Evolutionary conservation across 192 early-diverging fungal species (phyloP), one percentile per base, ranked within the genome.

Genomic region (Coemansia sp.): DNA sequence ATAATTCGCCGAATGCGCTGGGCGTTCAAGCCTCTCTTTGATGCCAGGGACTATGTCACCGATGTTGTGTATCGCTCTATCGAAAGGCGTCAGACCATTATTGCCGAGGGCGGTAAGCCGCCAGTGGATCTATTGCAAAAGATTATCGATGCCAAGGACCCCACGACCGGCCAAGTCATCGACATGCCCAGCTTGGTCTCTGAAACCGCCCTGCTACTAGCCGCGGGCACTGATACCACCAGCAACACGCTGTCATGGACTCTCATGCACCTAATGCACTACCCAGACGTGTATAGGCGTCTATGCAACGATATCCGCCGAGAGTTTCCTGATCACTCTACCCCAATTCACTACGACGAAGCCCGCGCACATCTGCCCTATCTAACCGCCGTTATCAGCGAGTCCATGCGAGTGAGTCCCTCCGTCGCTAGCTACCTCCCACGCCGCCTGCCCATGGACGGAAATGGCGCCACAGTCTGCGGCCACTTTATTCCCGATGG

Each of bases 181-280:
- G 43, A 65, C 18, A 56, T 35, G 6, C 37, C 33, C 3, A 12
- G 50, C 7, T 33, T 82, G 58, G 56, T 57, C 0, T 28, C 68
- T 0, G 79, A 85, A 31, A 59, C 74, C 0, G 13, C 53, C 1
- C 55, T 82, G n/a, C 50, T 79, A 20, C 62, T 85, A 28, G 42
- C 69, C 0, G 78, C 79, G 0, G 83, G 83, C 16, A 77, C 78
- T 26, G 83, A 85, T 33, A 85, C 83, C 0, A 73, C 79, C 25
- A 79, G 76, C 73, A 78, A 72, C 48, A 77, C 79, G 36, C 37
- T 82, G 25, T 38, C 61, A 2, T 85, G 67, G 69, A 67, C 76
- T 4, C 18, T 72, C 1, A 71, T 76, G 64, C 62, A 68, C 25
- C 37, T 85, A 31, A 59, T 85, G 38, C 39, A 74, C 42, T 37